phyloP scores from a whole-genome alignment of 352 stramenopile genomes.

The Phytophthora citrophthora region DNA sequence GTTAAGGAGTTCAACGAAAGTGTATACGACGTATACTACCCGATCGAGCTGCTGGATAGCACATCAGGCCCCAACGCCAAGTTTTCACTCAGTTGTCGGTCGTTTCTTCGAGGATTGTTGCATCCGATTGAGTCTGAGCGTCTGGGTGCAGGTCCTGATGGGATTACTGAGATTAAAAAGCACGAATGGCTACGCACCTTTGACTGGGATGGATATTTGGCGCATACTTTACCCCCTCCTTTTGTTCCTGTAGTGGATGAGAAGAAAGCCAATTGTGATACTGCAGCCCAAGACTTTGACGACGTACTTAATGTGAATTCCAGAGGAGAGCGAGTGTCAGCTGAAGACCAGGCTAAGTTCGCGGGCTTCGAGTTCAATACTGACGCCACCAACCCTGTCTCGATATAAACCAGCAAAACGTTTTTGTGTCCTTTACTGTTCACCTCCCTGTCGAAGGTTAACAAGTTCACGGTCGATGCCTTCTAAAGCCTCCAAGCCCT shows the following conservation, averaged over 20 bases:
- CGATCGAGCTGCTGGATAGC: constrained; percentile 47
- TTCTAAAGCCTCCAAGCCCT: constrained; percentile 60
- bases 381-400: constrained; percentile 29
- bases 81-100: constrained; percentile 38
- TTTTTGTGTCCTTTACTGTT: neutral
- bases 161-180: constrained; percentile 49
- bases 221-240: constrained; percentile 40
- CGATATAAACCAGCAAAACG: constrained; percentile 14
- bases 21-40: constrained; percentile 54
- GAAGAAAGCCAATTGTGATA: constrained; percentile 70
- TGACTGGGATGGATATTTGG: constrained; percentile 57
- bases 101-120: constrained; percentile 56
- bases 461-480: constrained; percentile 53
- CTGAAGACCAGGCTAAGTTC: constrained; percentile 61
- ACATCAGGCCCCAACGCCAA: constrained; percentile 21
- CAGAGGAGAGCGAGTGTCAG: constrained; percentile 33
- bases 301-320: constrained; percentile 63
- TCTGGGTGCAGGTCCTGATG: constrained; percentile 36
- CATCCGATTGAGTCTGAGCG: constrained; percentile 54
- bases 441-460: constrained; percentile 1
- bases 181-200: constrained; percentile 67
- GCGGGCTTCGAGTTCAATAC: constrained; percentile 69
- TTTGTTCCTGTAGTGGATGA: constrained; percentile 64
- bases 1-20: constrained; percentile 36
- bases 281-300: constrained; percentile 65